These are phyloP conservation scores for Pseudocercospora ulei DNA, from an alignment of 2,329 filamentous ascomycete species.

Conservation along the genomic window DNA sequence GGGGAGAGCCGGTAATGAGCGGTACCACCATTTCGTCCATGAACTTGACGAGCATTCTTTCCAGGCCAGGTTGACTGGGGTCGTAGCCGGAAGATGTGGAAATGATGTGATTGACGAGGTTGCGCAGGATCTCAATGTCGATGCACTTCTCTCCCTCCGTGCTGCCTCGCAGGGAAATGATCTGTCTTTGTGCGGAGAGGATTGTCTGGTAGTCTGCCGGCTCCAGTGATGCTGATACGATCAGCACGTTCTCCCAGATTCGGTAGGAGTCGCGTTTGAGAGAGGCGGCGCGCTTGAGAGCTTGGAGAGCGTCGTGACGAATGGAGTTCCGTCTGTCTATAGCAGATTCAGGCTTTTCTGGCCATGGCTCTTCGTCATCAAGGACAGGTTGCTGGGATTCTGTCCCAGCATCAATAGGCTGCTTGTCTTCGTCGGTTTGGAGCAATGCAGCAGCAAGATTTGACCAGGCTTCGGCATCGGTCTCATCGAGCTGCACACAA, in stretches of 20 bases:
- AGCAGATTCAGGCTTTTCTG: constrained; percentile 15
- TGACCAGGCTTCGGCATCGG: constrained; percentile 86
- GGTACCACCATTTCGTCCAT: constrained; percentile 67
- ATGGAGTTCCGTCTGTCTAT: constrained; percentile 46
- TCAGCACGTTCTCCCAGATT: constrained; percentile 95
- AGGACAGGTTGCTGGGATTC: constrained; percentile 16
- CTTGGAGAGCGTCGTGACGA: constrained; percentile 64
- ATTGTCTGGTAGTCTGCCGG: constrained; percentile 69
- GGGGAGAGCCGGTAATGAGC: constrained; percentile 68
- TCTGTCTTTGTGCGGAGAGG: constrained; percentile 60
- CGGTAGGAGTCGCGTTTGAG: constrained; percentile 78
- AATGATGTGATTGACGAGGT: constrained; percentile 63
- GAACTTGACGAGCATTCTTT: constrained; percentile 57
- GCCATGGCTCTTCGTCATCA: constrained; percentile 30
- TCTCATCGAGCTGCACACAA: constrained; percentile 74
- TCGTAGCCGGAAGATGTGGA: constrained; percentile 41
- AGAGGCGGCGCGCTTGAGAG: constrained; percentile 76
- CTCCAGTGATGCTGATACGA: constrained; percentile 65
- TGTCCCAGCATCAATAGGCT: constrained; percentile 7
- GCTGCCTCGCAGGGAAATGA: constrained; percentile 62
- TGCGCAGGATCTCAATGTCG: constrained; percentile 61
- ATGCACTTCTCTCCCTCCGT: constrained; percentile 65
- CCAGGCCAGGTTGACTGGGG: constrained; percentile 41
- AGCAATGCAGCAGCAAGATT: constrained; percentile 81
- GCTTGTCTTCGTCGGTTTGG: constrained; percentile 21